Evolutionary conservation across 345 rosid genomes (phyloP).

Genomic region (Hibiscus tridactylites): DNA sequence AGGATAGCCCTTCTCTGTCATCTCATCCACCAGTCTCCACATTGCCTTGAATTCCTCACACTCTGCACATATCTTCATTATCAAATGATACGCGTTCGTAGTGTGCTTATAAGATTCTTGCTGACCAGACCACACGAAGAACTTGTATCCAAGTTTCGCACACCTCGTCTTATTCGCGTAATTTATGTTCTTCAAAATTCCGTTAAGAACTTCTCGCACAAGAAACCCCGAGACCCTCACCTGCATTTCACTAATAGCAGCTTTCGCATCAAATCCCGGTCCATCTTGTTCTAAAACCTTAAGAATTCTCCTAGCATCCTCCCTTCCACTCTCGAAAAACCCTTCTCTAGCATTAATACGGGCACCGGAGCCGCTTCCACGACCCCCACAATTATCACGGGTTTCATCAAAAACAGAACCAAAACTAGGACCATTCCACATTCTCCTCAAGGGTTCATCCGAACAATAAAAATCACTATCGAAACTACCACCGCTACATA

Average conservation of each 20-base stretch:
- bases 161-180: constrained; percentile 42
- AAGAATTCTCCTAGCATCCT: constrained; percentile 47
- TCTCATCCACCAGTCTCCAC: constrained; percentile 87
- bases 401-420: constrained; percentile 24
- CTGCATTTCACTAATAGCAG: constrained; percentile 40
- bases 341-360: constrained; percentile 16
- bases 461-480: constrained; percentile 34
- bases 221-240: constrained; percentile 67
- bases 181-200: constrained; percentile 45
- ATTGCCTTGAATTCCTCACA: constrained; percentile 81
- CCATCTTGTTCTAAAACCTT: constrained; percentile 54
- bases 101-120: constrained; percentile 62
- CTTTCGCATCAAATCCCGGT: constrained; percentile 44
- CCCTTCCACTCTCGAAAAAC: constrained; percentile 32
- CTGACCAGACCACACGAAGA: constrained; percentile 67
- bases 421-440: constrained; percentile 30
- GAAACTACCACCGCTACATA: constrained; percentile 27
- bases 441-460: constrained; percentile 52
- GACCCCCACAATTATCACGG: constrained; percentile 17
- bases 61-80: constrained; percentile 74
- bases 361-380: constrained; percentile 11
- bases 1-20: constrained; percentile 62
- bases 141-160: constrained; percentile 61
- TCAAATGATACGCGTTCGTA: constrained; percentile 48
- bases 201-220: constrained; percentile 69